phyloP scores from a whole-genome alignment of 345 rosid species.

The Gossypium stocksii region DNA sequence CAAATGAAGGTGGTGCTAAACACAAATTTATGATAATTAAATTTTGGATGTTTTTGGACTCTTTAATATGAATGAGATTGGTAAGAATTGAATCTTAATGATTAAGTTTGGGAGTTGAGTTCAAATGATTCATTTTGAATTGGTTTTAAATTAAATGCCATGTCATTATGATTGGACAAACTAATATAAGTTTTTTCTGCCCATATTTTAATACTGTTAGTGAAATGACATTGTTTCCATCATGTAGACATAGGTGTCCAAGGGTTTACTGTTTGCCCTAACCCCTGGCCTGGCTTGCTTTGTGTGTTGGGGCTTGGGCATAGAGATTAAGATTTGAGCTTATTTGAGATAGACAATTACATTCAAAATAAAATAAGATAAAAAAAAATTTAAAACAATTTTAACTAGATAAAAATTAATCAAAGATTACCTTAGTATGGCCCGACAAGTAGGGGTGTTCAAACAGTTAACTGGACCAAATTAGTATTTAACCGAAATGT shows the following conservation, averaged over 20 bases:
- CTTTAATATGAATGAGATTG: background rate
- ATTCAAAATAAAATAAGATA: too few relatives aligned
- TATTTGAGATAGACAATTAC: background rate
- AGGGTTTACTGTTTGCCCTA: background rate
- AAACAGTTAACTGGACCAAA: too few relatives aligned
- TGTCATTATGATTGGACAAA: background rate
- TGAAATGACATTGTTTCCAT: background rate
- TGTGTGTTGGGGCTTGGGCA: background rate
- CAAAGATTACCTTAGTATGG: too few relatives aligned
- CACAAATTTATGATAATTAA: background rate
- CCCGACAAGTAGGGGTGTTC: too few relatives aligned
- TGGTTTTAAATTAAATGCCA: background rate
- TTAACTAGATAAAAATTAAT: too few relatives aligned
- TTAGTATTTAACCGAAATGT: too few relatives aligned
- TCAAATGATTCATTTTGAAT: background rate
- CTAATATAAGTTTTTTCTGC: background rate
- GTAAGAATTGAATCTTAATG: background rate
- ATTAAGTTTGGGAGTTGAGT: background rate
- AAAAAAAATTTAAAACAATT: too few relatives aligned
- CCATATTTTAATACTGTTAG: background rate
- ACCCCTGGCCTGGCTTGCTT: background rate
- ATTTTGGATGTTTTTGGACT: background rate
- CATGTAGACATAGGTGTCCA: background rate
- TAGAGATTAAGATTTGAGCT: background rate
- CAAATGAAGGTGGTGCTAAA: background rate